These are phyloP conservation scores for Aphanomyces euteiches DNA, from an alignment of 352 stramenopile species.

Conservation along the genomic window DNA sequence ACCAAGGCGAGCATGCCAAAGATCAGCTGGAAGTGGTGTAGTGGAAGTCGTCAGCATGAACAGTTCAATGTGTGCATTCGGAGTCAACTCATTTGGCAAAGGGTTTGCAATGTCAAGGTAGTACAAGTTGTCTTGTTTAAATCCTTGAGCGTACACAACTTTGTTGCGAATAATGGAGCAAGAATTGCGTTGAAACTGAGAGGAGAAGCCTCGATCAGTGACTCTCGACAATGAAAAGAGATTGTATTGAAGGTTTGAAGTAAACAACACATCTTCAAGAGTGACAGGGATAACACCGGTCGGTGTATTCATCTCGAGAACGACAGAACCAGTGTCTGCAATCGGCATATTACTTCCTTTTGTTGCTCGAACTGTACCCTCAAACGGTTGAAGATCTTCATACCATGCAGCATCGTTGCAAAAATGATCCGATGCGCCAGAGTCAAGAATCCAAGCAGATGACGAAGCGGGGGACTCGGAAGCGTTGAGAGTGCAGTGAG, in stretches of 20 bases:
- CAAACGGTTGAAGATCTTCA: no score
- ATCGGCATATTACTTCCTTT: no score
- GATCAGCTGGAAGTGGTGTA: background rate
- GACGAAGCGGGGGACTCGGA: no score
- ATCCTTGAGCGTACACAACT: no score
- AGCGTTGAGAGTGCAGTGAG: no score
- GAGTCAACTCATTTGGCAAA: background rate
- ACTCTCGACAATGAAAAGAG: background rate
- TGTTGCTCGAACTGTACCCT: no score
- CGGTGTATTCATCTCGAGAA: background rate
- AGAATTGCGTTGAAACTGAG: background rate
- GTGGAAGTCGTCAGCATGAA: background rate
- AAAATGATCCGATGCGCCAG: background rate
- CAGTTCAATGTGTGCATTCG: background rate
- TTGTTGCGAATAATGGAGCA: background rate
- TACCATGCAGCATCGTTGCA: conserved; percentile 4
- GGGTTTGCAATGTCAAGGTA: conserved; percentile 5
- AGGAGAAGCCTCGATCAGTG: background rate
- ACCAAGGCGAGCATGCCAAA: background rate
- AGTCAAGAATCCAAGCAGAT: background rate
- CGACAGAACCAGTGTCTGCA: background rate
- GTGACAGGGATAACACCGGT: background rate
- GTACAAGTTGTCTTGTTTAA: background rate
- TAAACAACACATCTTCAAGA: background rate
- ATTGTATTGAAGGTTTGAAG: background rate